A percentile compares a stretch with the other conserved stretches of the same genome.
Evolutionary conservation across 2,329 filamentous ascomycete species (phyloP).

Genomic region (Beauveria asiatica): DNA sequence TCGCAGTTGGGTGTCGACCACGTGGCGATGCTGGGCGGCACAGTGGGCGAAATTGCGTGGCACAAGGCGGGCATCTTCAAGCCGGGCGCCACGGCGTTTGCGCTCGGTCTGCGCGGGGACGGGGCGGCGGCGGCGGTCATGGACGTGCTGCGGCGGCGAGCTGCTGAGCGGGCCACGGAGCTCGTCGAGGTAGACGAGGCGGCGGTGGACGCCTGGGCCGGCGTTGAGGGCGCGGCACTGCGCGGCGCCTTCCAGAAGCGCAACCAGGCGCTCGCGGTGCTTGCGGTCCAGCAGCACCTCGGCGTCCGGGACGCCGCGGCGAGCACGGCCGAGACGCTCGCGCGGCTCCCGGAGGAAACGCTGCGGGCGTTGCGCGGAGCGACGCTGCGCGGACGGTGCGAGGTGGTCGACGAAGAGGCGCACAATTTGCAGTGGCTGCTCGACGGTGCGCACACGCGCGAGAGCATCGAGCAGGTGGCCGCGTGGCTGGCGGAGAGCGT

Average conservation of each 20-base stretch:
- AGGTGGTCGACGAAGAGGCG: conserved; percentile 45
- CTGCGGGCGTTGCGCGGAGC: conserved; percentile 57
- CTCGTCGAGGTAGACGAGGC: conserved; percentile 34
- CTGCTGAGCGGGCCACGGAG: conserved; percentile 43
- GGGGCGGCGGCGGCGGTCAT: conserved; percentile 25
- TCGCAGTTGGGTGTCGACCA: conserved; percentile 83
- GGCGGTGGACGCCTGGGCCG: conserved; percentile 33
- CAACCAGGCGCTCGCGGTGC: conserved; percentile 50
- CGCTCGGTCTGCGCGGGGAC: conserved; percentile 20
- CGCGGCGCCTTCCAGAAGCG: conserved; percentile 46
- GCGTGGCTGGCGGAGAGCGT: conserved; percentile 61
- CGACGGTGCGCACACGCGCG: conserved; percentile 80
- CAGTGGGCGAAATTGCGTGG: conserved; percentile 76
- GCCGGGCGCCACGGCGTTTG: conserved; percentile 35
- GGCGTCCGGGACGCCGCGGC: conserved; percentile 15
- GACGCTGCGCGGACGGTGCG: conserved; percentile 67
- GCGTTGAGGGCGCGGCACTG: conserved; percentile 31
- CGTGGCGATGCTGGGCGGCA: conserved; percentile 67
- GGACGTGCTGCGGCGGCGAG: conserved; percentile 50
- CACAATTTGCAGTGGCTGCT: conserved; percentile 60
- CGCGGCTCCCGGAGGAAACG: conserved; percentile 36
- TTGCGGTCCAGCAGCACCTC: conserved; percentile 51
- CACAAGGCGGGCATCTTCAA: conserved; percentile 90
- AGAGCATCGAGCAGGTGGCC: conserved; percentile 69
- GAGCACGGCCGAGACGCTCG: conserved; percentile 17